Conservation (phyloP, 805 yeast species). For the Kregervanrija fluxuum region DNA sequence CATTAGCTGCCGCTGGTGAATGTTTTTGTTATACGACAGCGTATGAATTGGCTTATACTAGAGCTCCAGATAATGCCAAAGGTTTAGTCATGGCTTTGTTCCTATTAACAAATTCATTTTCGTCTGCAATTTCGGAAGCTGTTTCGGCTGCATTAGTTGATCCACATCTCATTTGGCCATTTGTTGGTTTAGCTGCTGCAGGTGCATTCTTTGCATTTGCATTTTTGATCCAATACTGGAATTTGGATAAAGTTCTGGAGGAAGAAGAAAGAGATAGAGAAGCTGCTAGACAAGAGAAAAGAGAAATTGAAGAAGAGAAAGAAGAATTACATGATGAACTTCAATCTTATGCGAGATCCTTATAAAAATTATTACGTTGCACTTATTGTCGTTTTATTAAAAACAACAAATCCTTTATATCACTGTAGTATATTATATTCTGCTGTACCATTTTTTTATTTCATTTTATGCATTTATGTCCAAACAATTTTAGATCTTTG, state of each 20-base stretch:
- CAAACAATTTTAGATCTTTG: no score
- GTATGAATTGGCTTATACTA: conserved; percentile 45
- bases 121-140: conserved; percentile 41
- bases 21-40: conserved; percentile 45
- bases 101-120: conserved; percentile 34
- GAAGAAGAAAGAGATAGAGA: conserved; percentile 17
- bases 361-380: no score
- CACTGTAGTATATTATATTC: no score
- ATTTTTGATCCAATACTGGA: conserved; percentile 25
- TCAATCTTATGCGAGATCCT: no score
- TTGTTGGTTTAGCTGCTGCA: conserved; percentile 33
- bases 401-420: no score
- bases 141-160: conserved; percentile 33
- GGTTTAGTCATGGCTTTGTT: conserved; percentile 43
- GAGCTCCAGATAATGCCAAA: conserved; percentile 46
- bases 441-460: no score
- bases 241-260: conserved; percentile 24
- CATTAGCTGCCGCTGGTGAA: conserved; percentile 42
- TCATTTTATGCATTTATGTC: no score
- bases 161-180: conserved; percentile 37
- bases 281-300: conserved; percentile 3
- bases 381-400: no score
- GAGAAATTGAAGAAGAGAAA: conserved; percentile 4
- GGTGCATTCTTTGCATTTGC: conserved; percentile 28
- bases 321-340: no score